Conservation (phyloP, 2,329 filamentous ascomycete species). For the Rhexocercosporidium sp. region DNA sequence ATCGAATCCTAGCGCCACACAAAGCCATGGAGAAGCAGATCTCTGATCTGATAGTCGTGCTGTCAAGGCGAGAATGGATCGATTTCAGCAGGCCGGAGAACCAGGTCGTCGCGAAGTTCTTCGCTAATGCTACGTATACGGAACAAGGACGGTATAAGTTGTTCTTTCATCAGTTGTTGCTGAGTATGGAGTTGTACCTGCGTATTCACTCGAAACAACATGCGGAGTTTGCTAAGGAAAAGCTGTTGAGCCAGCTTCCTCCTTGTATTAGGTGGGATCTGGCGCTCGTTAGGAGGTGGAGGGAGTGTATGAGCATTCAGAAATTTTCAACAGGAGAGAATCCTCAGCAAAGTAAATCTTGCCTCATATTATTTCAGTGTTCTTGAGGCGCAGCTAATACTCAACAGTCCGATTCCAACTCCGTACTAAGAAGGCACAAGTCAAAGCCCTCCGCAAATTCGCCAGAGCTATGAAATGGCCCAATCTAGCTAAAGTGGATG, state of each 20-base stretch:
- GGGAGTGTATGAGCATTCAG: conserved; percentile 71
- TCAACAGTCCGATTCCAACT: conserved; percentile 63
- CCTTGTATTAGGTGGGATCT: conserved; percentile 75
- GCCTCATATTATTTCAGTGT: background rate
- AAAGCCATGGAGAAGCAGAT: conserved; percentile 73
- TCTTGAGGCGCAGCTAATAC: conserved; percentile 15
- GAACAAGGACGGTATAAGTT: conserved; percentile 60
- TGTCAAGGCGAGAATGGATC: conserved; percentile 74
- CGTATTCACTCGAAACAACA: conserved; percentile 69
- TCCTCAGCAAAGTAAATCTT: conserved; percentile 54
- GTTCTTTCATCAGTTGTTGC: conserved; percentile 79
- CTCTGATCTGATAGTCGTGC: conserved; percentile 70
- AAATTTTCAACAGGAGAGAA: conserved; percentile 57
- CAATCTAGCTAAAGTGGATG: conserved; percentile 68
- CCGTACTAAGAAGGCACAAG: conserved; percentile 69
- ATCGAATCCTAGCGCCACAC: conserved; percentile 64
- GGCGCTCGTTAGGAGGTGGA: conserved; percentile 75
- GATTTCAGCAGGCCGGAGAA: conserved; percentile 74
- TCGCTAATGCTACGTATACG: conserved; percentile 63
- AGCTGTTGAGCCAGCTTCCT: conserved; percentile 67
- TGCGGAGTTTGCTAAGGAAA: conserved; percentile 66
- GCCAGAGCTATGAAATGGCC: conserved; percentile 79
- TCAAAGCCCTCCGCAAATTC: conserved; percentile 71
- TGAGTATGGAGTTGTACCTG: conserved; percentile 73
- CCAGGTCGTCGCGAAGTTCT: conserved; percentile 75